Base-by-base conservation (phyloP, 2,329 filamentous ascomycete species). In the Mariannaea elegans region DNA sequence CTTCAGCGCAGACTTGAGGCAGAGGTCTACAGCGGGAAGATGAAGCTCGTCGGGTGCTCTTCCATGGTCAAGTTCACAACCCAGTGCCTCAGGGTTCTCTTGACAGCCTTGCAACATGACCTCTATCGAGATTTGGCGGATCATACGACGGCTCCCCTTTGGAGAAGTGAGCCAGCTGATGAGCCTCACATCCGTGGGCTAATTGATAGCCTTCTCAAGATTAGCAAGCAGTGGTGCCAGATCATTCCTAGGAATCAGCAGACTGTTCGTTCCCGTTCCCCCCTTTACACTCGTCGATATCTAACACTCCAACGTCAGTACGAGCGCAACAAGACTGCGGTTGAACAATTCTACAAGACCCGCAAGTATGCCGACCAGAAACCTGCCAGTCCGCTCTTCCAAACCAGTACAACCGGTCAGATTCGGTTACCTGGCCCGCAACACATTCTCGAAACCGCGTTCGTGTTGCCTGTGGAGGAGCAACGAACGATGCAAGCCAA, bases 101-200 rank as follows among this genome's bases (percentile, higher is more conserved):
- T 79, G 29, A 68, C 74, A 14, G 75, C 77, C 19, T 62, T 75
- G 24, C 72, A 77, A 44, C 71, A 78, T 49, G 63, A 67, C 14
- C 65, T 80, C 4, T 78, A 75, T 54, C 66, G 68, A 41, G 68
- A 78, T 36, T 57, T 79, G 12, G 69, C 68, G 2, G 70, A 74
- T 3, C 69, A 73, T 19, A 77, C 75, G 14, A 78, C 77, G 1
- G 77, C 75, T 7, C 76, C 77, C 32, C 32, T 76, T 2, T 76
- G 75, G 71, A 68, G 72, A 27, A 68, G 72, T 19, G 72, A 72
- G 7, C 62, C 69, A 2, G 71, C 73, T 3, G 71, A 73, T 50
- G 75, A 77, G 23, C 56, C 64, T 2, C 69, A 74, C 19, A 69
- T 79, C 14, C 68, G 71, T 4, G 64, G 62, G 3, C 64, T 78